These are phyloP conservation scores for Botrytis aclada DNA, from an alignment of 2,329 filamentous ascomycete genomes.

Conservation along the genomic window DNA sequence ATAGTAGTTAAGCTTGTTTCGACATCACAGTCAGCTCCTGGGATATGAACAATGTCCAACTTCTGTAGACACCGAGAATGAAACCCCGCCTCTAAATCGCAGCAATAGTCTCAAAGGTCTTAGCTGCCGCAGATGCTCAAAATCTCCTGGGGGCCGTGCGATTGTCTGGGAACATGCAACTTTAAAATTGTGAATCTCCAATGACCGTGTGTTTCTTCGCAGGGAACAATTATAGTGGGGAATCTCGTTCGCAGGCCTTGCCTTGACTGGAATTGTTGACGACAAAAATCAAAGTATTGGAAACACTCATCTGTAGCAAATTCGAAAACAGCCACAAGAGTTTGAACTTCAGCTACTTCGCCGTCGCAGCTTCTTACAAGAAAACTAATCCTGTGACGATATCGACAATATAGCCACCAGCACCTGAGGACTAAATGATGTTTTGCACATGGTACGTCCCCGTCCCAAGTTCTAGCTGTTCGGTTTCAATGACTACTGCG, in stretches of 20 bases:
- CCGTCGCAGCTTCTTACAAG: not conserved
- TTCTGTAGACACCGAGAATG: not conserved
- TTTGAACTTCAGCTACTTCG: not conserved
- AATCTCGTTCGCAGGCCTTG: slow-evolving; percentile 6
- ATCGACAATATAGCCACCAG: not conserved
- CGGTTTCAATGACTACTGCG: not conserved
- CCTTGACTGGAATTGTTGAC: not conserved
- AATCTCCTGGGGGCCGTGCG: slow-evolving; percentile 9
- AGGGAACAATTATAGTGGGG: not conserved
- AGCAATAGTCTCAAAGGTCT: not conserved
- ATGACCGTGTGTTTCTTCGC: not conserved
- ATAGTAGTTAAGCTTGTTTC: slow-evolving; percentile 11
- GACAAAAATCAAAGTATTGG: not conserved
- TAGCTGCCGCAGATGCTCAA: slow-evolving; percentile 5
- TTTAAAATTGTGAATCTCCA: slow-evolving; percentile 5
- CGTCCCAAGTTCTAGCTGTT: not conserved
- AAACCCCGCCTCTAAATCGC: not conserved
- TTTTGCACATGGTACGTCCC: not conserved
- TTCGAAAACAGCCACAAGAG: slow-evolving; percentile 1
- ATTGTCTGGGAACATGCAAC: slow-evolving; percentile 4
- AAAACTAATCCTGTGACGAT: slow-evolving; percentile 1
- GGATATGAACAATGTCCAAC: not conserved
- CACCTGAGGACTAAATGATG: not conserved
- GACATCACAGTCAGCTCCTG: not conserved
- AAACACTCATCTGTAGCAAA: slow-evolving; percentile 17